Evolutionary conservation across 2,329 filamentous ascomycete species (phyloP), one percentile per base, ranked within the genome.

Genomic region (Colletotrichum eremochloae): DNA sequence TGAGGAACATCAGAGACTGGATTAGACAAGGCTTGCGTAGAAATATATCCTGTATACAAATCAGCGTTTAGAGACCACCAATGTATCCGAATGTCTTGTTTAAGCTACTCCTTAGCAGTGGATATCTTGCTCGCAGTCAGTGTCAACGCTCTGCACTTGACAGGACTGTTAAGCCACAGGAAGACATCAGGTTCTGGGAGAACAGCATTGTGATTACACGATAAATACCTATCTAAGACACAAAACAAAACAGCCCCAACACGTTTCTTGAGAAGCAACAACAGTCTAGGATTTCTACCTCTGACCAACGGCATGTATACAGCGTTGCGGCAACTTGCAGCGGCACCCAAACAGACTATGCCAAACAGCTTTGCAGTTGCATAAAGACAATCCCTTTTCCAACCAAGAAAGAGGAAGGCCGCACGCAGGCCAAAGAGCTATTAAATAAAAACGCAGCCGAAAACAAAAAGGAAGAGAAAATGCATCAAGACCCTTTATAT

Each of bases 1-100:
- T 36, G 72, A 72, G 29, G 74, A 75, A 33, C 74, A 75, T 42
- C 74, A 74, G 36, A 66, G 74, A 65, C n/a, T 74, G 63, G 74
- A 75, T 56, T 75, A 74, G 68, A 38, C 3, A 2, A 48, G 14
- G 24, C 18, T 15, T 40, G n/a, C 29, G 8, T 20, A 9, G 11
- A 40, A 11, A 31, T 31, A 62, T 31, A 3, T 50, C 12, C 4
- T 58, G 8, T 31, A 24, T 29, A 29, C 14, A 14, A 31, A 29
- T 29, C 8, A 20, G 56, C 9, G 36, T 58, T 8, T n/a, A 18
- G 15, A 61, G 14, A 48, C 24, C 20, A 61, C 4, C n/a, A 29
- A 46, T 5, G 9, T 33, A 9, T 5, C 4, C 7, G 36, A 36
- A 1, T 58, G n/a, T n/a, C 12, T 58, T 29, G 9, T 40, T 7